Conservation (phyloP, 768 basidiomycete genomes). For the Trametes cubensis region DNA sequence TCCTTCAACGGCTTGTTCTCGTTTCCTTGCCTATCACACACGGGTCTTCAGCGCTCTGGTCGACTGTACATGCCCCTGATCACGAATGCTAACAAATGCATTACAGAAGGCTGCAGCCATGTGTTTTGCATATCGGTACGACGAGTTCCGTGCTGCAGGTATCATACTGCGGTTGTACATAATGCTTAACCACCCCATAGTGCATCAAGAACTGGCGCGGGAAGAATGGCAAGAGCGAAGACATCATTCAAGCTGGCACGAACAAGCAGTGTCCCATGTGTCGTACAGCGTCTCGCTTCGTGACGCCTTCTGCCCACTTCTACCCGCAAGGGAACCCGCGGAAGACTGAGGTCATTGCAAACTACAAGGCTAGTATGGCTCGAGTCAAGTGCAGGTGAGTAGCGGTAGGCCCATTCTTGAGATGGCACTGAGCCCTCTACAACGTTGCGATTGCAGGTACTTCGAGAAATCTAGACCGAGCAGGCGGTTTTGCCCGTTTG, state of each 20-base stretch:
- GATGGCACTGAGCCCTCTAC: background rate
- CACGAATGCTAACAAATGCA: conserved; percentile 14
- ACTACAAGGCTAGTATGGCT: conserved; percentile 76
- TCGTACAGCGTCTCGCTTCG: conserved; percentile 63
- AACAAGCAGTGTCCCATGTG: conserved; percentile 83
- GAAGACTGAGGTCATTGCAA: conserved; percentile 53
- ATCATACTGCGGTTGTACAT: background rate
- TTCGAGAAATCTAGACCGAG: conserved; percentile 55
- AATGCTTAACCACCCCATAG: conserved; percentile 36
- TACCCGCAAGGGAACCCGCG: conserved; percentile 54
- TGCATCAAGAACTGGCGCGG: conserved; percentile 83
- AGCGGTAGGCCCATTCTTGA: background rate
- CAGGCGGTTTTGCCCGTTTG: conserved; percentile 72
- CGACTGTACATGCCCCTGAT: background rate
- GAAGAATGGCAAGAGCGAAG: conserved; percentile 52
- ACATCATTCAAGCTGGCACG: conserved; percentile 55
- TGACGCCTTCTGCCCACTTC: conserved; percentile 75
- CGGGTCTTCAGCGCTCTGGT: background rate
- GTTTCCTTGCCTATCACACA: too few species aligned
- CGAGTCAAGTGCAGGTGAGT: conserved; percentile 68
- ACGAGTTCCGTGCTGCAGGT: conserved; percentile 6
- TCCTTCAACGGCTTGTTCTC: conserved; percentile 18
- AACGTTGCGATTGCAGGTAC: conserved; percentile 46
- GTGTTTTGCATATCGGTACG: conserved; percentile 73
- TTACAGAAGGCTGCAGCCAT: conserved; percentile 70